Evolutionary conservation across 108 stramenopile genomes (phyloP).

Genomic region (Nannochloropsis oceanica): DNA sequence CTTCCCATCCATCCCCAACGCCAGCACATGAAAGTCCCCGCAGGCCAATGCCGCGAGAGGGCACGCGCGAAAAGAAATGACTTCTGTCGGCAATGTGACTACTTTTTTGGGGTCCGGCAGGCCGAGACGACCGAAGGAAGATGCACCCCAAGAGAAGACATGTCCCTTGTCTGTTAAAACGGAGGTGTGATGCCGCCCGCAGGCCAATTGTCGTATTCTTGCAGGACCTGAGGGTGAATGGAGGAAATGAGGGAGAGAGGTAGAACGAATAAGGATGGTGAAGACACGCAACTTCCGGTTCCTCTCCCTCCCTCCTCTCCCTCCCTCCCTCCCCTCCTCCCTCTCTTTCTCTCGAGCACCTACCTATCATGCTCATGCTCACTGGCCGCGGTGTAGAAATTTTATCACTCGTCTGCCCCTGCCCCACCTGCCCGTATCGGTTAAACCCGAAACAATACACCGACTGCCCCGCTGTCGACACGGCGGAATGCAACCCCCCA

Average conservation of each 20-base stretch:
- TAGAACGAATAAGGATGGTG: neutral
- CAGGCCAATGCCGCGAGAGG: neutral
- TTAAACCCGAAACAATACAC: constrained; percentile 34
- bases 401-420: neutral
- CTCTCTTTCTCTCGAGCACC: neutral
- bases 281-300: neutral
- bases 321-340: neutral
- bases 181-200: constrained; percentile 35
- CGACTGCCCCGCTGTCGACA: constrained; percentile 12
- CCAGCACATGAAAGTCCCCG: constrained; percentile 34
- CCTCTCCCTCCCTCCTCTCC: neutral
- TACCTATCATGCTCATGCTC: neutral
- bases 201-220: constrained; percentile 4
- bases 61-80: constrained; percentile 8
- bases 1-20: constrained; percentile 14
- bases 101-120: constrained; percentile 18
- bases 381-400: neutral
- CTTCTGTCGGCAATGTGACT: constrained; percentile 11
- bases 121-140: constrained; percentile 29
- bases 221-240: neutral
- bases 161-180: constrained; percentile 13
- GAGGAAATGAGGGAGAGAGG: neutral
- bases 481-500: constrained; percentile 30
- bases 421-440: neutral
- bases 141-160: constrained; percentile 28